Evolutionary conservation across 208 protist genomes (phyloP).

Genomic region (Borovskyia barvae): DNA sequence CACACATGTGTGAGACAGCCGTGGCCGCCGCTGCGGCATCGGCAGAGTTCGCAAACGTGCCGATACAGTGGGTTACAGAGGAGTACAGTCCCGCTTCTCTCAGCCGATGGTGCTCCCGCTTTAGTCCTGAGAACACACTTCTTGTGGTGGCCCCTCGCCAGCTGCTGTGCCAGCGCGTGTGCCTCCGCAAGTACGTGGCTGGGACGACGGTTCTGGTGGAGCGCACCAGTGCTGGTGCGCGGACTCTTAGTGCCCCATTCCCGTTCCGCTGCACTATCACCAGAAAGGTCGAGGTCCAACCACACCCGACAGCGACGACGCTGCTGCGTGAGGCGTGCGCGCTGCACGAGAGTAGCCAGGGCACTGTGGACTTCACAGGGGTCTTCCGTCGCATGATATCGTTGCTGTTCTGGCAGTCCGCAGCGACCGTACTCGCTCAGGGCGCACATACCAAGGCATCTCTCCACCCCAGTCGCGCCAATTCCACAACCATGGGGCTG

Average conservation of each 20-base stretch:
- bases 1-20: constrained; percentile 35
- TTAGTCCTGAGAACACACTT: constrained; percentile 61
- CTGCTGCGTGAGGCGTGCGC: constrained; percentile 41
- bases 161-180: constrained; percentile 50
- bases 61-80: constrained; percentile 71
- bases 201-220: constrained; percentile 58
- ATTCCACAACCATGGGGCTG: background rate
- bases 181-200: constrained; percentile 55
- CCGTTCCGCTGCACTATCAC: constrained; percentile 46
- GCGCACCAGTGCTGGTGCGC: constrained; percentile 29
- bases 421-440: constrained; percentile 20
- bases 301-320: constrained; percentile 39
- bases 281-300: constrained; percentile 28
- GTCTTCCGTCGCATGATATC: constrained; percentile 43
- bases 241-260: constrained; percentile 28
- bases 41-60: constrained; percentile 43
- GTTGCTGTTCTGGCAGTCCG: constrained; percentile 39
- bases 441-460: background rate
- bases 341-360: constrained; percentile 33
- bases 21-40: constrained; percentile 51
- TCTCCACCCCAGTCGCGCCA: background rate
- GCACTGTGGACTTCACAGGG: constrained; percentile 28
- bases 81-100: constrained; percentile 45
- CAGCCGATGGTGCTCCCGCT: constrained; percentile 31
- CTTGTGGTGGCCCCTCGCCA: constrained; percentile 60